Evolutionary conservation across 2,329 filamentous ascomycete genomes (phyloP).

Genomic region (Aureobasidium sp.): DNA sequence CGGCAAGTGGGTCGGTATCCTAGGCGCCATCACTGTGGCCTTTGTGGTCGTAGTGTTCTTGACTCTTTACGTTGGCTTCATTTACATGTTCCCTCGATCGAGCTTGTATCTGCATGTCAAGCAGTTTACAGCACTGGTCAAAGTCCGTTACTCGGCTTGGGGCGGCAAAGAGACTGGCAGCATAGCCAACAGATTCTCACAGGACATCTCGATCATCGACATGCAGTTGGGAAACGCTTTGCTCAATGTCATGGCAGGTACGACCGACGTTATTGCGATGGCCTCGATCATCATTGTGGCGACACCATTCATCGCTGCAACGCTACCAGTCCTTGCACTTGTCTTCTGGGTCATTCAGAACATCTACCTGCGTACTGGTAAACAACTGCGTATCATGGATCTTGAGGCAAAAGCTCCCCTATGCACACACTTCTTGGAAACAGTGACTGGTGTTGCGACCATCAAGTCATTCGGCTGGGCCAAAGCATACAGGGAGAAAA

Average conservation of each 20-base stretch:
- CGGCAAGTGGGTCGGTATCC: constrained; percentile 5
- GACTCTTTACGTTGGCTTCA: constrained; percentile 5
- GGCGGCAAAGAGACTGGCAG: constrained; percentile 11
- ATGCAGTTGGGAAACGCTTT: constrained; percentile 25
- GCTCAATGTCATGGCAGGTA: constrained; percentile 10
- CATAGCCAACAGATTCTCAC: constrained; percentile 35
- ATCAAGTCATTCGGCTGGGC: constrained; percentile 45
- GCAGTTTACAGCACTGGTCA: constrained; percentile 12
- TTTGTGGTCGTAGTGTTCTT: neutral
- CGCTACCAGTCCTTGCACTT: constrained; percentile 25
- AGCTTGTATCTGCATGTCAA: constrained; percentile 14
- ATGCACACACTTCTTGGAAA: constrained; percentile 45
- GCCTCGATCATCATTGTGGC: constrained; percentile 25
- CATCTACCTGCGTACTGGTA: constrained; percentile 40
- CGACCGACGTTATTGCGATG: neutral
- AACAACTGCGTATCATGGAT: constrained; percentile 44
- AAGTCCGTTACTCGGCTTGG: constrained; percentile 12
- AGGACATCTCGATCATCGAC: constrained; percentile 40
- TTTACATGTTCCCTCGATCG: constrained; percentile 11
- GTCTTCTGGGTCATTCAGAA: constrained; percentile 34
- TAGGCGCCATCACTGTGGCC: neutral
- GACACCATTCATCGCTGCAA: constrained; percentile 30
- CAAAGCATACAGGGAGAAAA: constrained; percentile 28
- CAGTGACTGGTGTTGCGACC: constrained; percentile 38
- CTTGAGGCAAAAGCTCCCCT: constrained; percentile 43